Evolutionary conservation across 495 filamentous ascomycete genomes (phyloP).

Genomic region (Aspergillus sclerotiicarbonarius): DNA sequence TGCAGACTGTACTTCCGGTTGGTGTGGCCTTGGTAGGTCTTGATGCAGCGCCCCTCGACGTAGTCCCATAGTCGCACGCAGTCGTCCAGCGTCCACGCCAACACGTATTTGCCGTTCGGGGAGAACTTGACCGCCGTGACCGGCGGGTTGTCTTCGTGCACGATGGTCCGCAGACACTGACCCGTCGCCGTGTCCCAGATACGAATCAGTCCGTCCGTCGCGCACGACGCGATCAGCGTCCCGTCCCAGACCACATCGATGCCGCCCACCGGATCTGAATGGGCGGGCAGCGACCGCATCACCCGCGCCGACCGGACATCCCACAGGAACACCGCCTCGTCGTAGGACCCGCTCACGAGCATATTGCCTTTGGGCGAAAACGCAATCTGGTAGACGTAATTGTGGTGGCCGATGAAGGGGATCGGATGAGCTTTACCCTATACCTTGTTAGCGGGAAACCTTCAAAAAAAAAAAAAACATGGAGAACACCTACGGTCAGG

Average conservation of each 20-base stretch:
- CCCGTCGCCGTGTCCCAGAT: constrained; percentile 96
- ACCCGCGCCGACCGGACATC: constrained; percentile 79
- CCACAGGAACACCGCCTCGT: constrained; percentile 96
- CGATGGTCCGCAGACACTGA: constrained; percentile 89
- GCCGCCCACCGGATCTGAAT: constrained; percentile 89
- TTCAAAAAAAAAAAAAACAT: too few species aligned
- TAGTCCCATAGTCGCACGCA: constrained; percentile 94
- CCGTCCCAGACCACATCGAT: constrained; percentile 92
- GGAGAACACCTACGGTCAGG: constrained; percentile 58
- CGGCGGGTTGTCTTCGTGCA: constrained; percentile 93
- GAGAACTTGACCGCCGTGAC: constrained; percentile 89
- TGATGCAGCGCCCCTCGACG: constrained; percentile 79
- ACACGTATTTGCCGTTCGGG: constrained; percentile 87
- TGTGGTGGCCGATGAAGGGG: constrained; percentile 84
- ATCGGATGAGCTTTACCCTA: constrained; percentile 60
- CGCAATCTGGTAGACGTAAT: constrained; percentile 88
- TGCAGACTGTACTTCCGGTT: constrained; percentile 81
- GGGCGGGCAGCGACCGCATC: constrained; percentile 89
- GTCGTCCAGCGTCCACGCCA: constrained; percentile 88
- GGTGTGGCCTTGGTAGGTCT: constrained; percentile 93
- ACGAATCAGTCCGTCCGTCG: constrained; percentile 83
- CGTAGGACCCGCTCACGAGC: constrained; percentile 89
- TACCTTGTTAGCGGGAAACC: neutral
- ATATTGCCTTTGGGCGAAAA: constrained; percentile 98
- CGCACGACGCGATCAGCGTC: constrained; percentile 85